phyloP scores from a whole-genome alignment of 202 grass and related monocot species.

The Brachypodium distachyon region DNA sequence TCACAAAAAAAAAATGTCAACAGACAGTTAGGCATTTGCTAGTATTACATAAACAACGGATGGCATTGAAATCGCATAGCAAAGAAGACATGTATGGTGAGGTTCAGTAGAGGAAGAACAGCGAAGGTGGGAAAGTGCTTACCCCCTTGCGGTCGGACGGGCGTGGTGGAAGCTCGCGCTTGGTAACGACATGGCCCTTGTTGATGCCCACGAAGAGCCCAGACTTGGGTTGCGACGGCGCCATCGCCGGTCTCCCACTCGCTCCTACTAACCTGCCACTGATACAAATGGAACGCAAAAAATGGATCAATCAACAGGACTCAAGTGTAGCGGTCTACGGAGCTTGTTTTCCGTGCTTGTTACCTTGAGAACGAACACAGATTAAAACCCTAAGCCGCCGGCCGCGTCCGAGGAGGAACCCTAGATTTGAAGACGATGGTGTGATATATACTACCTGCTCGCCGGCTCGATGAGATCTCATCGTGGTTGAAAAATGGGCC shows the following conservation, averaged over 20 bases:
- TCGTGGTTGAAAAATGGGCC: background rate
- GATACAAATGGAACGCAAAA: background rate
- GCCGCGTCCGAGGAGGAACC: background rate
- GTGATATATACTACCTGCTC: background rate
- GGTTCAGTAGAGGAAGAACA: background rate
- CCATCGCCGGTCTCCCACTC: conserved; percentile 19
- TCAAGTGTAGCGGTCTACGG: background rate
- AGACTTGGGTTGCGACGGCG: conserved; percentile 48
- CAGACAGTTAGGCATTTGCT: too few species aligned
- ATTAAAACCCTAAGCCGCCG: conserved; percentile 26
- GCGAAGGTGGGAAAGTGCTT: background rate
- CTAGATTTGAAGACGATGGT: background rate
- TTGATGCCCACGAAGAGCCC: conserved; percentile 64
- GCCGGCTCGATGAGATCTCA: background rate
- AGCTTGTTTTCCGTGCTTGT: background rate
- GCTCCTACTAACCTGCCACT: background rate
- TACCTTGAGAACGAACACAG: background rate
- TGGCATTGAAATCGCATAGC: background rate
- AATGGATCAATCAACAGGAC: background rate
- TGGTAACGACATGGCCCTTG: conserved; percentile 61
- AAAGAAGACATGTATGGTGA: background rate
- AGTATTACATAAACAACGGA: too few species aligned
- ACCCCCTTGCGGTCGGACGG: conserved; percentile 54
- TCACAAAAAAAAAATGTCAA: too few species aligned
- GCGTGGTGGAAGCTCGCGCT: conserved; percentile 40